A percentile compares a stretch with the other conserved stretches of the same genome.
Evolutionary conservation across 73 alveolate species (phyloP).

Genomic region (Blepharisma stoltei): DNA sequence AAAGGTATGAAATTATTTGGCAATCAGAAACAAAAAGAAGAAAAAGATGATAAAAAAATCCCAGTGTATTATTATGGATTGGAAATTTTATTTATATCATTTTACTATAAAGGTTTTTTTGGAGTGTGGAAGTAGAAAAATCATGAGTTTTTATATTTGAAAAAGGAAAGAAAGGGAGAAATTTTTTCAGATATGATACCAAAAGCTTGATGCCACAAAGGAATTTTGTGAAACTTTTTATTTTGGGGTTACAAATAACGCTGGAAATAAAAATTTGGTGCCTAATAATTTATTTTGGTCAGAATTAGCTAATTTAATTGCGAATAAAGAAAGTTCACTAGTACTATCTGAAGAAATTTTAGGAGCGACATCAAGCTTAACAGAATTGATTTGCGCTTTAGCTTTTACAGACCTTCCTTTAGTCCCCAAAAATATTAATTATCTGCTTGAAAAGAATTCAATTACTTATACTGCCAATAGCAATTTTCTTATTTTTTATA

Average conservation of each 20-base stretch:
- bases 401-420: not conserved
- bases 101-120: too few relatives aligned
- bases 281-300: constrained; percentile 57
- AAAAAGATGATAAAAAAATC: too few relatives aligned
- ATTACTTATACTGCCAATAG: constrained; percentile 40
- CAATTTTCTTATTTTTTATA: constrained; percentile 62
- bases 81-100: too few relatives aligned
- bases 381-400: not conserved
- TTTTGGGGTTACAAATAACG: constrained; percentile 29
- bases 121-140: too few relatives aligned
- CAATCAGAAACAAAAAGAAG: too few relatives aligned
- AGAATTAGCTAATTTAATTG: constrained; percentile 57
- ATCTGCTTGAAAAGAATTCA: not conserved
- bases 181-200: too few relatives aligned
- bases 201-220: constrained; percentile 70
- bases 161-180: too few relatives aligned
- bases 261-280: constrained; percentile 2
- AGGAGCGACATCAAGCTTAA: not conserved
- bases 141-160: too few relatives aligned
- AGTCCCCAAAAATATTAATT: not conserved
- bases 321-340: constrained; percentile 55
- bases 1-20: too few relatives aligned
- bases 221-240: constrained; percentile 89
- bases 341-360: constrained; percentile 69
- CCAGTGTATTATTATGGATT: too few relatives aligned